phyloP scores from a whole-genome alignment of 2,329 filamentous ascomycete species.

The Helicocarpus griseus region DNA sequence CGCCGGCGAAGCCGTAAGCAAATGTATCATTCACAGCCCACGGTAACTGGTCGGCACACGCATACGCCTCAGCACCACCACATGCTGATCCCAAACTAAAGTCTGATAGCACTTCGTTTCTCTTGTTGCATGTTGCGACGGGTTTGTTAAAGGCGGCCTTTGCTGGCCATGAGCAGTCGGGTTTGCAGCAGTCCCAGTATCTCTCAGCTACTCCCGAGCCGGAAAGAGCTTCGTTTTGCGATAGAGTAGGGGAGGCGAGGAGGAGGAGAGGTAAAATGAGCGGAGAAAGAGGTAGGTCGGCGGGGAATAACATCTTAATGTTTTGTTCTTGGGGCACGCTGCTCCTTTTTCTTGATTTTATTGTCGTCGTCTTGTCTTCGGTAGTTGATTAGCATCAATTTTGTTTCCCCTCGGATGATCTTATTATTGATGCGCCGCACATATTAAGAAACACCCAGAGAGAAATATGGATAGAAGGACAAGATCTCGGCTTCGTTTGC shows the following conservation, averaged over 20 bases:
- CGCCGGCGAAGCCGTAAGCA: background rate
- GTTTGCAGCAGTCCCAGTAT: constrained; percentile 2
- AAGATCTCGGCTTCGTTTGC: too few species aligned
- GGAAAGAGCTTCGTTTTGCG: background rate
- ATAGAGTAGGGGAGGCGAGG: background rate
- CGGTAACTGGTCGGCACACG: background rate
- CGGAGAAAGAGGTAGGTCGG: too few species aligned
- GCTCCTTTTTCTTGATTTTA: too few species aligned
- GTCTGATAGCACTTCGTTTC: background rate
- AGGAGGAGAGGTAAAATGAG: background rate
- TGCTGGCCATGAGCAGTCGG: background rate
- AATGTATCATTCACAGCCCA: constrained; percentile 3
- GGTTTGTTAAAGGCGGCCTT: background rate
- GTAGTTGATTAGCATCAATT: too few species aligned
- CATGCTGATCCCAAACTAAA: background rate
- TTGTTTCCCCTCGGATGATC: too few species aligned
- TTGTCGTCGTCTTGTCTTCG: too few species aligned
- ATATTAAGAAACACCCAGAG: too few species aligned
- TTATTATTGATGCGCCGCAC: too few species aligned
- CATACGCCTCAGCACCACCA: background rate
- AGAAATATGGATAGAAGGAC: too few species aligned
- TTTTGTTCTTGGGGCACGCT: too few species aligned
- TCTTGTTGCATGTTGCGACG: background rate
- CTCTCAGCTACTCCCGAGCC: background rate
- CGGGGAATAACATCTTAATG: too few species aligned